Percentiles rank a stretch among this genome's conserved stretches.
These are phyloP conservation scores for Diaporthe ilicicola DNA, from an alignment of 2,329 filamentous ascomycete species.

Conservation along the genomic window DNA sequence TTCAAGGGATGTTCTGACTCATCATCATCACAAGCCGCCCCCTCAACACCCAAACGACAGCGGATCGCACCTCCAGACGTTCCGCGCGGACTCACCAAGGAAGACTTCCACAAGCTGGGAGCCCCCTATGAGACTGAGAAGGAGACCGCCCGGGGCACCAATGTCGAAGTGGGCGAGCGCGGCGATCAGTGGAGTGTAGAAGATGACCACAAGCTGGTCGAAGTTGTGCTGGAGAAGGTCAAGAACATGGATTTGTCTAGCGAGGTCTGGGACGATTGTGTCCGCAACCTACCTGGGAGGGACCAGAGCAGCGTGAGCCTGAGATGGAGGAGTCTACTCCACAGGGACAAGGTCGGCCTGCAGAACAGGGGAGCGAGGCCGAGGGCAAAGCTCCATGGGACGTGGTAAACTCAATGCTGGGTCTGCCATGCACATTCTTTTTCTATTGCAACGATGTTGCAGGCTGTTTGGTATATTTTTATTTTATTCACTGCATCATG, in stretches of 20 bases:
- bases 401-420: conserved; percentile 57
- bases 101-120: conserved; percentile 63
- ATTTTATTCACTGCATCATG: conserved; percentile 19
- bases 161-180: conserved; percentile 54
- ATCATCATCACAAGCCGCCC: conserved; percentile 36
- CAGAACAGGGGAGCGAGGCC: conserved; percentile 54
- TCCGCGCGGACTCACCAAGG: conserved; percentile 65
- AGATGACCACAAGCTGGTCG: conserved; percentile 72
- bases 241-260: conserved; percentile 60
- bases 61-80: conserved; percentile 68
- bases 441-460: conserved; percentile 7
- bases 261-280: conserved; percentile 74
- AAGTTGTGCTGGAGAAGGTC: conserved; percentile 73
- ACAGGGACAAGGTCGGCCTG: conserved; percentile 66
- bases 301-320: conserved; percentile 65
- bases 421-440: not conserved
- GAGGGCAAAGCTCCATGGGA: conserved; percentile 60
- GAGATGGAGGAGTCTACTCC: conserved; percentile 71
- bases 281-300: conserved; percentile 65
- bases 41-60: conserved; percentile 67
- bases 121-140: not conserved
- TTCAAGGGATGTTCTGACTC: conserved; percentile 26
- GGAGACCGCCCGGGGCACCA: conserved; percentile 41
- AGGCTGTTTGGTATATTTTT: conserved; percentile 7
- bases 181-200: conserved; percentile 66